Evolutionary conservation across 257 asterid genomes (phyloP).

Genomic region (Solanum boliviense): DNA sequence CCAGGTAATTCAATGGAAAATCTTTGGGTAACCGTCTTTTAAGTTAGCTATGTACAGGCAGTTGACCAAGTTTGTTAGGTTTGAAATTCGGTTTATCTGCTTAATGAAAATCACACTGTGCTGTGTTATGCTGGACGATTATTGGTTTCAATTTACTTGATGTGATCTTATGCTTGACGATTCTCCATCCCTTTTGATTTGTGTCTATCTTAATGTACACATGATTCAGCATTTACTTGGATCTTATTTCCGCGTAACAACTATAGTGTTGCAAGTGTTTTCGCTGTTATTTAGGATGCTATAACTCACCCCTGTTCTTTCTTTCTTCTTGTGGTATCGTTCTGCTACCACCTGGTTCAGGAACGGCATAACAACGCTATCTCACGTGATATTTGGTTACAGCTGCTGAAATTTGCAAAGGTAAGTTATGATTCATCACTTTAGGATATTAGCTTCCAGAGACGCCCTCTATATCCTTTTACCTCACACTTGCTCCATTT

Average conservation of each 20-base stretch:
- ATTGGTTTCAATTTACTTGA: neutral
- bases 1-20: slow-evolving; percentile 38
- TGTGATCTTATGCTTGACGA: neutral
- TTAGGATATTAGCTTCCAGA: neutral
- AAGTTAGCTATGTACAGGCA: neutral
- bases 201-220: neutral
- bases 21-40: neutral
- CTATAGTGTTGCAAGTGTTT: neutral
- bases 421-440: slow-evolving; percentile 23
- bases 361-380: slow-evolving; percentile 88
- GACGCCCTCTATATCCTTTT: neutral
- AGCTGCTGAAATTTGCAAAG: slow-evolving; percentile 89
- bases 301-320: neutral
- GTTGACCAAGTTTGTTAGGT: neutral
- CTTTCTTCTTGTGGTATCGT: neutral
- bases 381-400: slow-evolving; percentile 94
- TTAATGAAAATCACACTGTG: neutral
- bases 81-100: neutral
- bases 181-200: neutral
- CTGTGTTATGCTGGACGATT: neutral
- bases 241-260: neutral
- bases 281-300: neutral
- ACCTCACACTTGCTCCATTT: neutral
- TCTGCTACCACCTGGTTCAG: slow-evolving; percentile 25
- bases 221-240: neutral